A percentile compares a stretch with the other conserved stretches of the same genome.
These are phyloP conservation scores for Aspergillus amoenus DNA, from an alignment of 2,329 filamentous ascomycete genomes.

Conservation along the genomic window DNA sequence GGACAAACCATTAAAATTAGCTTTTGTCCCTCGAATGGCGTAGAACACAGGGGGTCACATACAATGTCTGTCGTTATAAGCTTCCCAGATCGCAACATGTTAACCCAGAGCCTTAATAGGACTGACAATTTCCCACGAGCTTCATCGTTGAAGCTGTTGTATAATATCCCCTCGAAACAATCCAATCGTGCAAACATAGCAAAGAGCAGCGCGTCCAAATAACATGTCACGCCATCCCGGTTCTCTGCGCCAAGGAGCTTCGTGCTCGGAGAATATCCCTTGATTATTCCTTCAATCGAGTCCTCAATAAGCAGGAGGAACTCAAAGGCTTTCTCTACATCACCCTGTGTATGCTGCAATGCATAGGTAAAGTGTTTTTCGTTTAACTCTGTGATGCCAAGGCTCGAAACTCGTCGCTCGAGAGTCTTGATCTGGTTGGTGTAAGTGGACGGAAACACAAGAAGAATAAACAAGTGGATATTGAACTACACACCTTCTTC, in stretches of 20 bases:
- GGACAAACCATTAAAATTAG: slow-evolving; percentile 1
- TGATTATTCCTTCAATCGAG: slow-evolving; percentile 75
- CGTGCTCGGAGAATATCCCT: slow-evolving; percentile 69
- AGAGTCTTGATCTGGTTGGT: slow-evolving; percentile 51
- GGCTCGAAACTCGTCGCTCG: slow-evolving; percentile 51
- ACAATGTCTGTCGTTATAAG: slow-evolving; percentile 84
- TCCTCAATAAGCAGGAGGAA: slow-evolving; percentile 77
- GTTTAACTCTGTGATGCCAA: slow-evolving; percentile 57
- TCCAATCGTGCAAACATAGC: slow-evolving; percentile 92
- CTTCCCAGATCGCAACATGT: slow-evolving; percentile 80
- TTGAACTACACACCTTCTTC: slow-evolving; percentile 32
- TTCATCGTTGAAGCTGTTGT: slow-evolving; percentile 73
- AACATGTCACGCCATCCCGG: slow-evolving; percentile 84
- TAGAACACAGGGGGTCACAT: slow-evolving; percentile 18
- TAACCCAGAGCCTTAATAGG: slow-evolving; percentile 85
- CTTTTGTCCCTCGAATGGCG: not conserved
- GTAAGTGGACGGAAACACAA: slow-evolving; percentile 12
- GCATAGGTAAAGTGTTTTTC: slow-evolving; percentile 64
- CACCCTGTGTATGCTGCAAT: slow-evolving; percentile 63
- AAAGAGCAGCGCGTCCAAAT: slow-evolving; percentile 85
- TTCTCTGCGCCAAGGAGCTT: slow-evolving; percentile 85
- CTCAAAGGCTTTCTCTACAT: slow-evolving; percentile 72
- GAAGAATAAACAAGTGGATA: not conserved
- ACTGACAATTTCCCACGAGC: slow-evolving; percentile 71
- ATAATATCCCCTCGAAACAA: slow-evolving; percentile 90